Percentiles rank a stretch among this genome's conserved stretches.
Conservation (phyloP, 2,329 filamentous ascomycete genomes). For the Cladosporium halotolerans region DNA sequence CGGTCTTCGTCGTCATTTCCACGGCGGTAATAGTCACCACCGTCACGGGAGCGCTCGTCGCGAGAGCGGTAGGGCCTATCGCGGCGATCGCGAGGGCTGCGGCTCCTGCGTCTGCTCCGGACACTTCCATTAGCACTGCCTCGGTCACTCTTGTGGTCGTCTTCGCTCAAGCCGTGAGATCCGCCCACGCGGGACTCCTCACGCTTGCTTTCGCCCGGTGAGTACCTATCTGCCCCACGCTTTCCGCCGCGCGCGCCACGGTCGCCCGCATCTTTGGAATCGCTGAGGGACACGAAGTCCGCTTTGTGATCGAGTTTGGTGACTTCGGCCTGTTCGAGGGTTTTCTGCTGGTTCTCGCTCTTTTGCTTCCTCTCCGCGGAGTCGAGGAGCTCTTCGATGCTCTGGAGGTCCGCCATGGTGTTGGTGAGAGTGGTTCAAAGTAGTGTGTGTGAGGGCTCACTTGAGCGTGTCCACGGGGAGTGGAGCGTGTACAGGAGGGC, state of each 20-base stretch:
- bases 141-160: conserved; percentile 21
- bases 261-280: background rate
- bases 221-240: conserved; percentile 36
- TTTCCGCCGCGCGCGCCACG: conserved; percentile 1
- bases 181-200: conserved; percentile 28
- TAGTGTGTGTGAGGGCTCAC: conserved; percentile 8
- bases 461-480: conserved; percentile 4
- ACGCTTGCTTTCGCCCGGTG: conserved; percentile 48
- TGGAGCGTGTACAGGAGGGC: background rate
- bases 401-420: conserved; percentile 16
- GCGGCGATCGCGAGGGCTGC: conserved; percentile 19
- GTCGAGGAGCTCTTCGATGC: conserved; percentile 83
- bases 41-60: conserved; percentile 23
- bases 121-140: conserved; percentile 34
- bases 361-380: conserved; percentile 36
- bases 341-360: conserved; percentile 8
- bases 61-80: conserved; percentile 23
- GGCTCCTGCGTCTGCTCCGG: conserved; percentile 22
- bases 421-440: conserved; percentile 7
- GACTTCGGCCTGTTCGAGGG: background rate
- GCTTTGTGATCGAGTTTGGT: conserved; percentile 5
- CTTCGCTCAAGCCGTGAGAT: conserved; percentile 47
- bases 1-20: conserved; percentile 39
- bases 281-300: conserved; percentile 7
- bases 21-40: conserved; percentile 17